Evolutionary conservation across 2,329 filamentous ascomycete species (phyloP).

Genomic region (Alternaria sp.): DNA sequence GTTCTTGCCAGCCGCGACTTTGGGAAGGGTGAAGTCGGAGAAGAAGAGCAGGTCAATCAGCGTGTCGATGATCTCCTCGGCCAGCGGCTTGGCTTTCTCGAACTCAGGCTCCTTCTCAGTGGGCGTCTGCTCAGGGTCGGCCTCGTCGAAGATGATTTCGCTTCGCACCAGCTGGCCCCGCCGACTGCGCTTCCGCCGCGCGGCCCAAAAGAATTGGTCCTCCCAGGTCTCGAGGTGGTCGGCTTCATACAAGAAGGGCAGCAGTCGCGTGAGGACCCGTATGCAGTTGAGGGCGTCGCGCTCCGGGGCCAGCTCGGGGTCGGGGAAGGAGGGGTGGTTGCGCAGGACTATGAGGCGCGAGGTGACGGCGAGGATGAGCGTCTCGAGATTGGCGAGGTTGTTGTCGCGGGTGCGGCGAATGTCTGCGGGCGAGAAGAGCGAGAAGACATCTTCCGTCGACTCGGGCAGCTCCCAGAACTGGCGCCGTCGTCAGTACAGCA

Average conservation of each 20-base stretch:
- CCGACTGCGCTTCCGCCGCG: conserved; percentile 67
- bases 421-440: conserved; percentile 80
- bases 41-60: conserved; percentile 91
- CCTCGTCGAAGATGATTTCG: conserved; percentile 86
- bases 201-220: conserved; percentile 89
- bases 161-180: conserved; percentile 56
- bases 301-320: conserved; percentile 81
- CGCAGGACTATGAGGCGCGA: conserved; percentile 81
- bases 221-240: conserved; percentile 86
- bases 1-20: conserved; percentile 70
- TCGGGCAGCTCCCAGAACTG: conserved; percentile 98
- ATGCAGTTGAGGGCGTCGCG: conserved; percentile 94
- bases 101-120: conserved; percentile 65
- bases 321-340: conserved; percentile 89
- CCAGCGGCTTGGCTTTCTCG: conserved; percentile 84
- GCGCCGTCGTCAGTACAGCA: conserved; percentile 14
- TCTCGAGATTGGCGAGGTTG: conserved; percentile 87
- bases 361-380: conserved; percentile 82
- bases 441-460: conserved; percentile 94
- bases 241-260: conserved; percentile 91
- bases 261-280: conserved; percentile 82
- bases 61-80: conserved; percentile 90
- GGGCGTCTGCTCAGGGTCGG: conserved; percentile 59
- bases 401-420: conserved; percentile 87
- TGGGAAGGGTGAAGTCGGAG: conserved; percentile 84